Conservation (phyloP, 2,329 filamentous ascomycete genomes). For the Rhynchosporium secalis region DNA sequence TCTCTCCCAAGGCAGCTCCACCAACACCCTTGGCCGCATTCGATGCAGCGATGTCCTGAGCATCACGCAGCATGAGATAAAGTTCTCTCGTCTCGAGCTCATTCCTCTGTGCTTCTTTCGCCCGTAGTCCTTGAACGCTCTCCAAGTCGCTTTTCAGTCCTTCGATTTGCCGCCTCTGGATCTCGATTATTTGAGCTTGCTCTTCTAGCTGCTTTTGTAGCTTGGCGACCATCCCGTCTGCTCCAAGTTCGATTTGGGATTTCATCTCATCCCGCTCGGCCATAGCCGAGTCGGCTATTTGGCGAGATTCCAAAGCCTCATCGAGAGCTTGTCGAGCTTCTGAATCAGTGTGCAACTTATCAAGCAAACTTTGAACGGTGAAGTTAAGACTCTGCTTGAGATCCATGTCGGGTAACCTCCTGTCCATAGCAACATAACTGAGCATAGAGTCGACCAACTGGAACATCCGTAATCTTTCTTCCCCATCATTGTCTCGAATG, state of each 20-base stretch:
- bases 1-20: slow-evolving; percentile 51
- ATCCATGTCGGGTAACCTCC: slow-evolving; percentile 92
- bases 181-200: slow-evolving; percentile 85
- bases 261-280: slow-evolving; percentile 95
- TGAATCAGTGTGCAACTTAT: slow-evolving; percentile 94
- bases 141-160: slow-evolving; percentile 86
- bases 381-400: slow-evolving; percentile 97
- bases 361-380: slow-evolving; percentile 90
- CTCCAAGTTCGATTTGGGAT: slow-evolving; percentile 83
- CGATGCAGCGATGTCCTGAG: slow-evolving; percentile 91
- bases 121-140: slow-evolving; percentile 79
- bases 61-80: slow-evolving; percentile 97
- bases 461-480: slow-evolving; percentile 92
- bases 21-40: slow-evolving; percentile 64
- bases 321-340: slow-evolving; percentile 91
- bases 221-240: slow-evolving; percentile 90
- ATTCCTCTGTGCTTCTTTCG: slow-evolving; percentile 89
- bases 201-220: slow-evolving; percentile 93
- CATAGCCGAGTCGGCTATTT: slow-evolving; percentile 93
- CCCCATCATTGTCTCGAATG: slow-evolving; percentile 86
- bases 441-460: slow-evolving; percentile 99
- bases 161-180: slow-evolving; percentile 83
- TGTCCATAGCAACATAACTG: slow-evolving; percentile 98
- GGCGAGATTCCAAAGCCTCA: slow-evolving; percentile 84
- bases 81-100: slow-evolving; percentile 95